phyloP scores from a whole-genome alignment of 2,329 filamentous ascomycete species.

The Byssochlamys sp. region DNA sequence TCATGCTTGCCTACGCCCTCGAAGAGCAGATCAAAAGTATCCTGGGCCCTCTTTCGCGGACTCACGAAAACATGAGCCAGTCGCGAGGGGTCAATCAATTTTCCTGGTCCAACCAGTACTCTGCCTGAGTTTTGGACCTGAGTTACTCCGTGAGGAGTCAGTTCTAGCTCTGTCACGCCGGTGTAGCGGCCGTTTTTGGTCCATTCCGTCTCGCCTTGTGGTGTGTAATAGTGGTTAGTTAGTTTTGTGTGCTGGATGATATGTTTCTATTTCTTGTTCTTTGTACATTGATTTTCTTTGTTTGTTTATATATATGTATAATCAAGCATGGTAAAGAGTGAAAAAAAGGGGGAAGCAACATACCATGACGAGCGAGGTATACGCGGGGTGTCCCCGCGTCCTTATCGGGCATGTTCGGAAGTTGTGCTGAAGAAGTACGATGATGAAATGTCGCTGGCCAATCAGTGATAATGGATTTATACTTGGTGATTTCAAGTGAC shows the following conservation, averaged over 20 bases:
- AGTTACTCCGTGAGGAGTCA: conserved; percentile 31
- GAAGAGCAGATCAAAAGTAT: conserved; percentile 42
- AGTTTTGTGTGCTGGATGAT: background rate
- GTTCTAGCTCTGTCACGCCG: conserved; percentile 35
- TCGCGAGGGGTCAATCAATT: conserved; percentile 43
- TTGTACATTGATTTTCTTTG: background rate
- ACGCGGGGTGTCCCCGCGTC: conserved; percentile 30
- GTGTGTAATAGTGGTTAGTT: background rate
- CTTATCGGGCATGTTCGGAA: conserved; percentile 25
- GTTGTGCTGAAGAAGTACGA: background rate
- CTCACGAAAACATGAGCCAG: conserved; percentile 42
- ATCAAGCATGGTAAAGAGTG: no score
- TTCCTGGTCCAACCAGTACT: conserved; percentile 41
- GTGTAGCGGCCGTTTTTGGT: conserved; percentile 40
- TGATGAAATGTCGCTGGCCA: background rate
- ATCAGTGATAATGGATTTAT: background rate
- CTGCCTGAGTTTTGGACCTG: conserved; percentile 39
- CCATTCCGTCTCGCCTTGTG: conserved; percentile 37
- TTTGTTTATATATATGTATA: background rate
- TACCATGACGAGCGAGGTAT: conserved; percentile 31
- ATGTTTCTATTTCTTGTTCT: background rate
- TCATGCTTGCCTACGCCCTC: conserved; percentile 15
- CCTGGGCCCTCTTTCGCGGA: conserved; percentile 40
- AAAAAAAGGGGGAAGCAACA: background rate
- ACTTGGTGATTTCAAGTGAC: background rate